phyloP scores from a whole-genome alignment of 345 rosid species.

The Dipteronia sinensis region DNA sequence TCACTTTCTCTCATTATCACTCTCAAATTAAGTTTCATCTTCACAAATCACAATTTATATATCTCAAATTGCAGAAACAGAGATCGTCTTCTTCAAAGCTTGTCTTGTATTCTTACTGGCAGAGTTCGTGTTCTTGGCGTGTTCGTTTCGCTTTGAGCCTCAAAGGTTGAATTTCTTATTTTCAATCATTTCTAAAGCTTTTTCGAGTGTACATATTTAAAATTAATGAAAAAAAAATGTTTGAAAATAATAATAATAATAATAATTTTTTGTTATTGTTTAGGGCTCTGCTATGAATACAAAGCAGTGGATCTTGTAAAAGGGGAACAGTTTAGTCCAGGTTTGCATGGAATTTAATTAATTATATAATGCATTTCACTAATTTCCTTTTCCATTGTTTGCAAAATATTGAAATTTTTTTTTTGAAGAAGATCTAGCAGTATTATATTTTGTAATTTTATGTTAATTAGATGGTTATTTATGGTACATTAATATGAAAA shows the following conservation, averaged over 20 bases:
- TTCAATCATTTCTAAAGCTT: not conserved
- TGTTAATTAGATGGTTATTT: not conserved
- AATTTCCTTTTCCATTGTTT: not conserved
- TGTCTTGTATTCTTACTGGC: conserved; percentile 50
- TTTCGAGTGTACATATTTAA: not conserved
- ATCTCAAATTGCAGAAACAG: conserved; percentile 7
- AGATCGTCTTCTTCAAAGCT: conserved; percentile 29
- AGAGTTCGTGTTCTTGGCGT: conserved; percentile 74
- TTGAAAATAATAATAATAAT: too few species aligned
- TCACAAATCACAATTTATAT: too few species aligned
- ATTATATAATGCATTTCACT: not conserved
- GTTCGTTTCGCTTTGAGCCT: conserved; percentile 59
- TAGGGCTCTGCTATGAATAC: conserved; percentile 52
- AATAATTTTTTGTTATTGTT: not conserved
- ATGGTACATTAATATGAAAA: not conserved
- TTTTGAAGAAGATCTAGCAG: not conserved
- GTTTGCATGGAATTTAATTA: conserved; percentile 19
- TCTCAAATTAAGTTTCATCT: not conserved
- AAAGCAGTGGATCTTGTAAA: conserved; percentile 47
- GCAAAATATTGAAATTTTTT: too few species aligned
- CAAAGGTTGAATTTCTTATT: conserved; percentile 36
- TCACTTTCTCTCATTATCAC: not conserved
- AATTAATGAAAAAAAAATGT: not conserved
- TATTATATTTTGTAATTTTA: not conserved
- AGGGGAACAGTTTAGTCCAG: conserved; percentile 50